Base-by-base conservation (phyloP, 2,329 filamentous ascomycete species). In the Sarocladium oryzae region DNA sequence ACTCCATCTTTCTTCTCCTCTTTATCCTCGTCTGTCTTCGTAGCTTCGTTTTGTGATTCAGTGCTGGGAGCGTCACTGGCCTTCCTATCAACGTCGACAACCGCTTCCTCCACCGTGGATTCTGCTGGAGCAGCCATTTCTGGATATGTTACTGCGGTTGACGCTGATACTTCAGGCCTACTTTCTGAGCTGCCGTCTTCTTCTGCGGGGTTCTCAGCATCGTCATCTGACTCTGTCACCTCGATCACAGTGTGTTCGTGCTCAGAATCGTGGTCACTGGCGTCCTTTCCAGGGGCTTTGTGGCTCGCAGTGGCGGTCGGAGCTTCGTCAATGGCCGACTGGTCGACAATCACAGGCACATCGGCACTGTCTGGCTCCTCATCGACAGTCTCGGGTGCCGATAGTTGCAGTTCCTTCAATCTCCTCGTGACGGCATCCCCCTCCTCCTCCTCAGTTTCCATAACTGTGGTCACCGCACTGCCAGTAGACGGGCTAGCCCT, bases 361-460 rank as follows among this genome's bases (percentile, higher is more conserved):
- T 70, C 69, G 35, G 64, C 66, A n/a, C 63, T 57, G 51, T 72
- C 70, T 11, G 66, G 56, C 51, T 68, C 69, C 28, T 69, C 66
- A 2, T 89, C 86, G 23, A 82, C 78, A 36, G 83, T 77, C 55
- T 89, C 83, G 1, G 71, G 64, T 8, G 66, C 65, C 1, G 74
- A 69, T 37, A 82, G 69, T 28, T 71, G 71, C 63, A 81, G 68
- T 26, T 64, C 63, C 52, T 64, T 71, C 45, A 82, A 58, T 57
- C 67, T 76, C 51, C 69, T 68, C 18, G 72, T 67, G 20, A 78
- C 65, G 21, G 74, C 70, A 2, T 70, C 67, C 16, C 69, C 59
- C 16, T 86, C 82, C 54, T 95, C 90, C 60, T 95, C 89, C 51
- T 88, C 84, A 48, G 89, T 83, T 64, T 95, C 89, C 32, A 89